Base-by-base conservation (phyloP, 2,329 filamentous ascomycete genomes). In the Claviceps digitariae region DNA sequence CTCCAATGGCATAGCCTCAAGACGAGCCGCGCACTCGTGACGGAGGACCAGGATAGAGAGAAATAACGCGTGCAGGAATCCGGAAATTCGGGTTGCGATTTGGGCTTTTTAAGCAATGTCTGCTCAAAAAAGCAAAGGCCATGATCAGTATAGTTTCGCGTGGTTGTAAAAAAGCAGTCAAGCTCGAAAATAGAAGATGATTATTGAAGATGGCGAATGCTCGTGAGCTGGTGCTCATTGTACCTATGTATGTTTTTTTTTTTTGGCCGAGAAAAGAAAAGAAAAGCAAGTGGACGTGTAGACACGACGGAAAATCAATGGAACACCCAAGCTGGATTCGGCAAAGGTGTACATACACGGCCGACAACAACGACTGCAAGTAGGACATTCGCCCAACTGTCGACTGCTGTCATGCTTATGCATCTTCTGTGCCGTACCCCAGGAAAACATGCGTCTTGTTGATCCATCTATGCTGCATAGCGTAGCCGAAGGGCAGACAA, bases 401-500 rank as follows among this genome's bases (percentile, higher is more conserved):
- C 27, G n/a, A n/a, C n/a, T n/a, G n/a, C 40, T 6, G 10, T 20
- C 36, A 25, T 21, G 48, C 36, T 50, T 31, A 2, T 29, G 27
- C 27, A 7, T 29, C 27, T 44, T 31, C 4, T 27, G 50, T n/a
- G 31, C 29, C 41, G 43, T 40, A 36, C 23, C 52, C 25, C 41
- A 21, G 6, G 27, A 41, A 38, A 38, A 17, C 41, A 23, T 29
- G 48, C 52, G 43, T 40, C 52, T 36, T 29, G 34, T 47, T 53
- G 23, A 27, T 25, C 44, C 50, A 43, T 27, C 44, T 13, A 29
- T 21, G n/a, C 48, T 36, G 44, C 45, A 36, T 25, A 48, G 52
- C 52, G 48, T 54, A 48, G 36, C 49, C 48, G 52, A 51, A 45
- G n/a, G 40, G 25, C 41, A 48, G 36, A 38, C 48, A 6, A n/a